These are phyloP conservation scores for Naganishia kalamii DNA, from an alignment of 768 basidiomycete genomes.

Conservation along the genomic window DNA sequence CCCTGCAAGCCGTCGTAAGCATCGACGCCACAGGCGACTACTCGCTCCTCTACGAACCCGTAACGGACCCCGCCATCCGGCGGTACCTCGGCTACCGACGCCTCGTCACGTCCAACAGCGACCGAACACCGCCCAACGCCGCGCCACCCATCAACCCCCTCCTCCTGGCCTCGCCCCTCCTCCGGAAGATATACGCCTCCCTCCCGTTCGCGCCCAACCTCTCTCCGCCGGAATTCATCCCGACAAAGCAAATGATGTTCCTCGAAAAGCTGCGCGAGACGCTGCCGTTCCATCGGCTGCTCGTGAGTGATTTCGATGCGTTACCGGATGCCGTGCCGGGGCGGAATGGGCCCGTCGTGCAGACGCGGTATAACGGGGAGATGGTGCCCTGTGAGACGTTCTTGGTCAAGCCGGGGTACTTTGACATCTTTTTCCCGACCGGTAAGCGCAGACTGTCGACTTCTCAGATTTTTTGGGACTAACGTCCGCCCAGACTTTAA, in stretches of 20 bases:
- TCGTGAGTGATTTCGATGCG: constrained; percentile 85
- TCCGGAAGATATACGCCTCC: constrained; percentile 61
- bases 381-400: constrained; percentile 86
- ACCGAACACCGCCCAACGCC: constrained; percentile 49
- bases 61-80: constrained; percentile 75
- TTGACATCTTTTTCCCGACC: constrained; percentile 98
- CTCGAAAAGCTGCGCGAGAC: constrained; percentile 70
- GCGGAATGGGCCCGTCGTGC: constrained; percentile 80
- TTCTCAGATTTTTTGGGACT: too few relatives aligned
- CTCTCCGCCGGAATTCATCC: constrained; percentile 79
- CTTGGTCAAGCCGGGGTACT: constrained; percentile 88
- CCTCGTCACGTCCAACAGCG: constrained; percentile 18
- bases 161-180: constrained; percentile 34
- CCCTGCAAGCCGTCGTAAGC: constrained; percentile 75
- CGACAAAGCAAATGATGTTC: constrained; percentile 80
- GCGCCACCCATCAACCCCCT: constrained; percentile 50
- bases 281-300: constrained; percentile 88
- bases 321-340: constrained; percentile 80
- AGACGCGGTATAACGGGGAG: constrained; percentile 75
- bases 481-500: constrained; percentile 55
- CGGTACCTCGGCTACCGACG: constrained; percentile 67
- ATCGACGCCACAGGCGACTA: constrained; percentile 77
- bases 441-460: too few relatives aligned
- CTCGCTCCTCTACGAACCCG: constrained; percentile 68
- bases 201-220: constrained; percentile 89